Conservation (phyloP, 768 basidiomycete genomes). For the Lentinus tigrinus region DNA sequence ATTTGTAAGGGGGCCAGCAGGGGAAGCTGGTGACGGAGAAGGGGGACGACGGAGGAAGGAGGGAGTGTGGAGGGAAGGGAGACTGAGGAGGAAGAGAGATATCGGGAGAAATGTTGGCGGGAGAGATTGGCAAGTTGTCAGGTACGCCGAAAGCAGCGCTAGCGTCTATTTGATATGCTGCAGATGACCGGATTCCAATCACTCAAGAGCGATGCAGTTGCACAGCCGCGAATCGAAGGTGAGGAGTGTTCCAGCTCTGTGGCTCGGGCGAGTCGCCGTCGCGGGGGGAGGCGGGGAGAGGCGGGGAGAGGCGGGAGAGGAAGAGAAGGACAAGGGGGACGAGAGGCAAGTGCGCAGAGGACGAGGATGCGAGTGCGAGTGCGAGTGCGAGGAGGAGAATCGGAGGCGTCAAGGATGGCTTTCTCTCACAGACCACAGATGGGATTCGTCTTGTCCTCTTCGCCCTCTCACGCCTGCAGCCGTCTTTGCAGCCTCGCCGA, state of each 20-base stretch:
- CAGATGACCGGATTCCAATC: not conserved
- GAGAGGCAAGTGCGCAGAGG: too few species aligned
- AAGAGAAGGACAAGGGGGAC: conserved; percentile 29
- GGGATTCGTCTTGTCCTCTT: not conserved
- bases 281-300: not conserved
- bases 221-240: not conserved
- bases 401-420: conserved; percentile 4
- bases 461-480: not conserved
- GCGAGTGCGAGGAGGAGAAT: conserved; percentile 2
- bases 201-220: not conserved
- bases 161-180: conserved; percentile 1
- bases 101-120: not conserved
- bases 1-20: conserved; percentile 26
- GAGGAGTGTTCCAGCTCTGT: not conserved
- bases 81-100: conserved; percentile 4
- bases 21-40: conserved; percentile 7
- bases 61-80: not conserved
- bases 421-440: not conserved
- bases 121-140: conserved; percentile 4
- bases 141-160: not conserved
- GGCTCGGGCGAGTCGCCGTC: not conserved
- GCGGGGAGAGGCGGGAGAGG: conserved; percentile 20
- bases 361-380: too few species aligned
- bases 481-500: too few species aligned
- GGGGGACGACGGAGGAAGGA: conserved; percentile 5